Percentiles rank a stretch among this genome's conserved stretches.
phyloP scores from a whole-genome alignment of 441 rosid species.

The Francoa sonchifolia region DNA sequence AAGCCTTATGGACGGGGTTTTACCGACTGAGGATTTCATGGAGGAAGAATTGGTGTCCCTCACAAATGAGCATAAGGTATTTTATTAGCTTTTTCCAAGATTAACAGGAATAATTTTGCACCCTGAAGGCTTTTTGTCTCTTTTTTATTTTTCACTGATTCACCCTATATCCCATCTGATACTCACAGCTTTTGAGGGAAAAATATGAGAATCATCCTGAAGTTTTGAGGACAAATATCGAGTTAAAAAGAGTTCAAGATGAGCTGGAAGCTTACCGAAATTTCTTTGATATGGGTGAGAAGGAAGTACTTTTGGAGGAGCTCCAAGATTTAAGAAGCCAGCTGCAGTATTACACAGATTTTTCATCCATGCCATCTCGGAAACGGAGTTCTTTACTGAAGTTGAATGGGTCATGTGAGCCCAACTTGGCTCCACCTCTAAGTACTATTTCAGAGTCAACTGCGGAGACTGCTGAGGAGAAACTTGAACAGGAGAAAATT shows the following conservation, averaged over 20 bases:
- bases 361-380: constrained; percentile 39
- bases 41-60: constrained; percentile 75
- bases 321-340: constrained; percentile 83
- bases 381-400: constrained; percentile 43
- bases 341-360: constrained; percentile 59
- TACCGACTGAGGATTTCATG: constrained; percentile 77
- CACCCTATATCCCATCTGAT: constrained; percentile 7
- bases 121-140: not conserved
- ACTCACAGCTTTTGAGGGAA: constrained; percentile 73
- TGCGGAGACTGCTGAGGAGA: constrained; percentile 45
- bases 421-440: constrained; percentile 28
- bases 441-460: constrained; percentile 44
- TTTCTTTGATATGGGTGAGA: constrained; percentile 79
- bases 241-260: constrained; percentile 66
- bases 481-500: constrained; percentile 51
- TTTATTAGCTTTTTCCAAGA: constrained; percentile 8
- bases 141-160: not conserved
- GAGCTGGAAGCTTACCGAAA: constrained; percentile 70
- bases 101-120: not conserved
- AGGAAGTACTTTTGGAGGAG: constrained; percentile 88
- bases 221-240: constrained; percentile 55
- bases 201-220: constrained; percentile 91
- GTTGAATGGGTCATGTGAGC: constrained; percentile 51
- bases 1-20: constrained; percentile 91
- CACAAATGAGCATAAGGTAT: constrained; percentile 70